Base-by-base conservation (phyloP, 2,329 filamentous ascomycete species). In the Zymoseptoria ardabiliae region DNA sequence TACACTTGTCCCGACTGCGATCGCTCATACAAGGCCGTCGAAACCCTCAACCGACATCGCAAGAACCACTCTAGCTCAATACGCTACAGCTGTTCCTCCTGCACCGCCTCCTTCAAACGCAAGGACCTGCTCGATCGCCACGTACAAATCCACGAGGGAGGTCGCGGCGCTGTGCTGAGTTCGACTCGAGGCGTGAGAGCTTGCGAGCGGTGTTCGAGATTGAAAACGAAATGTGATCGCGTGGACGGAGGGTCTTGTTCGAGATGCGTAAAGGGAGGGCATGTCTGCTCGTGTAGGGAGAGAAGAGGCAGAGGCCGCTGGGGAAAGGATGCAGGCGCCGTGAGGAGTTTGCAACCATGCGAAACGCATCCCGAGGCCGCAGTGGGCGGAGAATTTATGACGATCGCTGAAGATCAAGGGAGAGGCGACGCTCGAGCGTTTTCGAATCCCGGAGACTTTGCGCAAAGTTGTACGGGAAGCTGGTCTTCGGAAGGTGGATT, bases 71-170 rank as follows among this genome's bases (percentile, higher is more conserved):
- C 54, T 20, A 60, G 56, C 21, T 56, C 50, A 23, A 60, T 61
- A n/a, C 55, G 56, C 45, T 65, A 65, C 58, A 54, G 53, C 19
- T 66, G 62, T 55, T 53, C 58, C 2, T 54, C 61, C 22, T 64
- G 62, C 59, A 41, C 55, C 17, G 62, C 64, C 41, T 61, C 58
- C 21, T 66, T 66, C 62, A 66, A 65, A 23, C 55, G 63, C 25
- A 65, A 65, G 48, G 63, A 65, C 53, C 60, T 65, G 11, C 60
- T 65, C 50, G 63, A 65, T 49, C 58, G 63, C 53, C 63, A 65
- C 45, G 53, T 50, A n/a, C 59, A 61, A 53, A 65, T 64, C 17
- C 63, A 65, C 23, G 45, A 55, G 3, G 53, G 54, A n/a, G 57
- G 55, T 28, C 52, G 54, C n/a, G 58, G 55, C 50, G 59, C 52